Evolutionary conservation across 306 rosid species (phyloP), one percentile per base, ranked within the genome.

Genomic region (Crataegus laevigata): DNA sequence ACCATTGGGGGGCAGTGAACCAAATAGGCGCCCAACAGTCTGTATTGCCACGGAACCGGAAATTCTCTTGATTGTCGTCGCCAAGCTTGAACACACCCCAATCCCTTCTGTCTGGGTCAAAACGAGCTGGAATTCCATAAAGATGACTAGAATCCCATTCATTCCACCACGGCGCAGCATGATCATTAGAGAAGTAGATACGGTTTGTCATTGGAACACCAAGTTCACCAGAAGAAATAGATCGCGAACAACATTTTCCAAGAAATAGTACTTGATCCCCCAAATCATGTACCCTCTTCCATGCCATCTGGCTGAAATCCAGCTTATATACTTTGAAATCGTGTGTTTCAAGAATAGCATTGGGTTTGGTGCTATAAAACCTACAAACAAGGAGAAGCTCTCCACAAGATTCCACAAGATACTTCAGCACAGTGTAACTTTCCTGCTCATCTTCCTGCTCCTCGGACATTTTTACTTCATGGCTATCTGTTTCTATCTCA

Each of bases 1-100:
- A 86, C 92, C 96, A 90, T 6, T 79, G 75, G 38, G 92, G 96
- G 18, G 82, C 84, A 54, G 87, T 86, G 72, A 88, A 77, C 92
- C 96, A 90, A 22, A 81, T 66, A 50, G 86, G 88, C 5, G 83
- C 84, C 89, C 90, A 86, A 42, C 42, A 78, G 52, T 75, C 79
- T 21, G 77, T 79, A n/a, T 55, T 55, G 61, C 61, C 61, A 18
- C 47, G 87, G 82, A 88, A 90, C 75, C 78, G 21, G 47, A 83
- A 80, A 8, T 50, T 63, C 19, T 61, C 77, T 25, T 0, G 26
- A 55, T 2, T 55, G 4, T 36, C 75, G 6, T 72, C 76, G 63
- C 69, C 22, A 10, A 88, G 84, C 55, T 12, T 80, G 85, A 84
- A 86, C 81, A 47, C 19, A 18, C 89, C 89, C 92, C 89, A 90